Evolutionary conservation across 2,329 filamentous ascomycete species (phyloP).

Genomic region (Emydomyces testavorans): DNA sequence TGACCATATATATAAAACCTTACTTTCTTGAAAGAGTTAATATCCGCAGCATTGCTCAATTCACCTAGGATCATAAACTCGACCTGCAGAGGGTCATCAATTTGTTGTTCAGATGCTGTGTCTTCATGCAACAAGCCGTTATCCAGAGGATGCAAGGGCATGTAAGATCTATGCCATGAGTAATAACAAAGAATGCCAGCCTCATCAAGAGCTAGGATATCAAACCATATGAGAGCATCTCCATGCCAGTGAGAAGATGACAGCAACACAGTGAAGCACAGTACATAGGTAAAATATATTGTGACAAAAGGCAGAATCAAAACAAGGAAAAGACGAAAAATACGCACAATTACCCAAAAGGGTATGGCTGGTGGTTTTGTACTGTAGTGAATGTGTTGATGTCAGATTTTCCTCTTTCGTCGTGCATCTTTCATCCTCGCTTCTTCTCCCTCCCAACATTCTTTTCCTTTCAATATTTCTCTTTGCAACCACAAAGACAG

Average conservation of each 20-base stretch:
- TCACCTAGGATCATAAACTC: too few species aligned
- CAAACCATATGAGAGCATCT: too few species aligned
- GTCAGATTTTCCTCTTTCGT: neutral
- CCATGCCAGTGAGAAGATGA: too few species aligned
- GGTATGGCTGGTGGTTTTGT: neutral
- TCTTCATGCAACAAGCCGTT: constrained; percentile 2
- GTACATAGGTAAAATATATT: too few species aligned
- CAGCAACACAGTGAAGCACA: too few species aligned
- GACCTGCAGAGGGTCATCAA: neutral
- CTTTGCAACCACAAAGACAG: neutral
- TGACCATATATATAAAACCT: too few species aligned
- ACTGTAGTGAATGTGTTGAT: neutral
- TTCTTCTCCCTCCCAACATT: neutral
- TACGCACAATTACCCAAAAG: constrained; percentile 2
- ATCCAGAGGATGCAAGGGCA: neutral
- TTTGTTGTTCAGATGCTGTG: neutral
- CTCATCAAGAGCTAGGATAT: too few species aligned
- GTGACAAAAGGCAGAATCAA: neutral
- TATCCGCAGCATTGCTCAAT: too few species aligned
- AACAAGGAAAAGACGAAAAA: constrained; percentile 2
- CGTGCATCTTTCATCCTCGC: neutral
- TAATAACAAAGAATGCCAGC: neutral
- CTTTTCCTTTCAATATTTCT: neutral
- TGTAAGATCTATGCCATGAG: neutral
- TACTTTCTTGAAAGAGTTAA: too few species aligned